Base-by-base conservation (phyloP, 352 stramenopile species). In the Chrysophaeum taylorii region DNA sequence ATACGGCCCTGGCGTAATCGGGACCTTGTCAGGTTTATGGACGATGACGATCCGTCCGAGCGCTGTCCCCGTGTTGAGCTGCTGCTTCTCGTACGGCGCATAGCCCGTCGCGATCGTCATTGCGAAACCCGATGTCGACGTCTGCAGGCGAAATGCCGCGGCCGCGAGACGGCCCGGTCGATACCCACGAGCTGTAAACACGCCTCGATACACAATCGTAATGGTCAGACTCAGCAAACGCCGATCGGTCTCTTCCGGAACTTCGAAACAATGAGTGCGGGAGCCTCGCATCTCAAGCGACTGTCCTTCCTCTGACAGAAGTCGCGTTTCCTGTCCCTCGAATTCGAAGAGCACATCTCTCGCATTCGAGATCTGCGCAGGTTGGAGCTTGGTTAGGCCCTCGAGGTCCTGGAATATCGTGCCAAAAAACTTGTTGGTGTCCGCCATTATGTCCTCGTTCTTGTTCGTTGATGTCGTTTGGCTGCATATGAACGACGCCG, bases 1-100 rank as follows among this genome's bases (percentile, higher is more conserved):
- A 62, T 78, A 80, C 14, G 35, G 27, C 29, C 75, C 75, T n/a
- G 50, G 50, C 29, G 54, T 60, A 23, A 80, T 39, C 16, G 75
- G 75, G 36, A 73, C 70, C 41, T 57, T 64, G 14, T 67, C 39
- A 9, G 75, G 75, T 29, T 76, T 68, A 50, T 80, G 75, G 39
- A 78, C 64, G 21, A 80, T 79, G 68, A 79, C 71, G 2, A 77
- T 61, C 71, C 72, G 69, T 16, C 75, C 75, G 37, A 80, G 66
- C 7, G 70, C 64, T 50, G 74, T 73, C 4, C 64, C 66, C n/a
- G 75, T 79, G 68, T 80, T 80, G 2, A 80, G 35, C 18, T 75
- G 68, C 52, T 79, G 75, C 29, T 70, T 43, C 27, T 61, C 73
- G 54, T 77, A 68, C 12, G 75, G 75, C 29, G 75, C 48, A 52